phyloP scores from a whole-genome alignment of 805 yeast species.

The Metschnikowia corniflorae region DNA sequence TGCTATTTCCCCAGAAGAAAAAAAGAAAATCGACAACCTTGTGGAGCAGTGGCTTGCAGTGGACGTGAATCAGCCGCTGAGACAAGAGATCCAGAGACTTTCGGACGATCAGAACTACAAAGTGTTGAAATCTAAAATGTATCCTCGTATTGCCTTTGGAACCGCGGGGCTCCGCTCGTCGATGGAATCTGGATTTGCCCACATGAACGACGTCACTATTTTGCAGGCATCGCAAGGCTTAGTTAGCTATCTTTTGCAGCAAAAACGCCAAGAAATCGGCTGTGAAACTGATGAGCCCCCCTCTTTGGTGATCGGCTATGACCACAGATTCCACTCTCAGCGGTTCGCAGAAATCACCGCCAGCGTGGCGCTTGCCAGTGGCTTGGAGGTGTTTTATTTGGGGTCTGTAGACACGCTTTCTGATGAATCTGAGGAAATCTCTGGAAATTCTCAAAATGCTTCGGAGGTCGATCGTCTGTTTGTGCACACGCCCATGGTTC shows the following conservation, averaged over 20 bases:
- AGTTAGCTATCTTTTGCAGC: constrained; percentile 44
- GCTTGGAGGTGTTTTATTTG: constrained; percentile 66
- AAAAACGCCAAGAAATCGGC: constrained; percentile 1
- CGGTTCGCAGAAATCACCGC: constrained; percentile 79
- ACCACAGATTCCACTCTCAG: constrained; percentile 79
- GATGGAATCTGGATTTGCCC: constrained; percentile 88
- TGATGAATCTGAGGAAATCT: constrained; percentile 17
- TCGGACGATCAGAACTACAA: constrained; percentile 33
- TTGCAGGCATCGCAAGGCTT: constrained; percentile 88
- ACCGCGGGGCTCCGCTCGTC: constrained; percentile 88
- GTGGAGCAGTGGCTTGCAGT: constrained; percentile 36
- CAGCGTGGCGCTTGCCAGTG: constrained; percentile 62
- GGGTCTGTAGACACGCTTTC: constrained; percentile 40
- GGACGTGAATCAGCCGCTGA: constrained; percentile 44
- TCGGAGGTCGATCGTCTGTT: constrained; percentile 12
- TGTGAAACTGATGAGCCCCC: background rate
- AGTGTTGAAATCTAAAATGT: constrained; percentile 50
- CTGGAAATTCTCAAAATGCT: background rate
- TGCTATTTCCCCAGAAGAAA: too few species aligned
- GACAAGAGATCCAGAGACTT: constrained; percentile 51
- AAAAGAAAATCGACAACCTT: constrained; percentile 20
- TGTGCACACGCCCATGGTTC: constrained; percentile 89
- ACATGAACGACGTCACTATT: constrained; percentile 87
- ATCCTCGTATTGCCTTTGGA: constrained; percentile 73
- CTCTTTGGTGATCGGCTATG: constrained; percentile 80